Percentiles rank a stretch among this genome's conserved stretches.
Conservation (phyloP, 768 basidiomycete genomes). For the Chlorophyllum brunneum region DNA sequence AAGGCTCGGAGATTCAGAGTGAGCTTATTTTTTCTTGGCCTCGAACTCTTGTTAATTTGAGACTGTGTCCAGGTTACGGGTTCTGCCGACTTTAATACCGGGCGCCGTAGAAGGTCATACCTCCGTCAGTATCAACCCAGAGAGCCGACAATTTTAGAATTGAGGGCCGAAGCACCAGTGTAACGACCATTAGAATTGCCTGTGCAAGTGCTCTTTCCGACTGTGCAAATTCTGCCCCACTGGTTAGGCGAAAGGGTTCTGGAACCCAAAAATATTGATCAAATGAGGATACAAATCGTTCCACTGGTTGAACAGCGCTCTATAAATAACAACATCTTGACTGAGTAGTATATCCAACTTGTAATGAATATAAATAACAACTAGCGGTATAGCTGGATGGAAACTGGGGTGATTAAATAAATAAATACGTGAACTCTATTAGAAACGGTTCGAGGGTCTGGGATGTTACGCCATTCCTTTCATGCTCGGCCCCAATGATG, state of each 20-base stretch:
- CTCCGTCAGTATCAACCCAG: constrained; percentile 2
- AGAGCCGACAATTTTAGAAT: constrained; percentile 8
- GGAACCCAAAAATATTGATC: too few relatives aligned
- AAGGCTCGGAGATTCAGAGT: not conserved
- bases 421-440: not conserved
- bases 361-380: not conserved
- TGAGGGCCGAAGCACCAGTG: not conserved
- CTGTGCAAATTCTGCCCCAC: too few relatives aligned
- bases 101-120: not conserved
- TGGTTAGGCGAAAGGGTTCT: too few relatives aligned
- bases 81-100: not conserved
- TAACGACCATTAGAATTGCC: not conserved
- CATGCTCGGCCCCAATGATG: not conserved
- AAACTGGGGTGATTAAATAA: not conserved
- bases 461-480: not conserved
- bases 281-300: not conserved
- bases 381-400: not conserved
- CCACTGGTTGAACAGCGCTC: not conserved
- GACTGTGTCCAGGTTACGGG: too few relatives aligned
- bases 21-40: not conserved
- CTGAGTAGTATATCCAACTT: not conserved
- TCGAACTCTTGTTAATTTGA: too few relatives aligned
- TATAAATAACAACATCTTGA: not conserved
- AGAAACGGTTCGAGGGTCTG: not conserved
- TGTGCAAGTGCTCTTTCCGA: not conserved